Conservation (phyloP, 1,139 yeast genomes). For the Saccharomycopsis hybrid region DNA sequence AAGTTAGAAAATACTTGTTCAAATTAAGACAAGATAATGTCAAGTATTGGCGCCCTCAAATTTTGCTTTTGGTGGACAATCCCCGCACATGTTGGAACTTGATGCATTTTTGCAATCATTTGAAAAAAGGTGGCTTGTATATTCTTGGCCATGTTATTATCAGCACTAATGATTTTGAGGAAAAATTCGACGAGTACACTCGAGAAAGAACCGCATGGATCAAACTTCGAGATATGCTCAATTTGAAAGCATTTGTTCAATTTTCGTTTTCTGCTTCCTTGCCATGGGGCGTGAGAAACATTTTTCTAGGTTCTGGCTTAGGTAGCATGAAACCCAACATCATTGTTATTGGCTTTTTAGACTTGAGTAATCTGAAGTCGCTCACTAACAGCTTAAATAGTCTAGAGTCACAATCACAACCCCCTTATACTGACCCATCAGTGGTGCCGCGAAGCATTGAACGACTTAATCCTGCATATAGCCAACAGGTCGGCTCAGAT, state of each 20-base stretch:
- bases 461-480: slow-evolving; percentile 21
- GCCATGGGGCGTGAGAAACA: slow-evolving; percentile 95
- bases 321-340: slow-evolving; percentile 98
- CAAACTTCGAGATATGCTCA: slow-evolving; percentile 66
- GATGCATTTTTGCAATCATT: slow-evolving; percentile 87
- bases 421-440: slow-evolving; percentile 9
- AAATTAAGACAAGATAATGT: slow-evolving; percentile 85
- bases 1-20: slow-evolving; percentile 82
- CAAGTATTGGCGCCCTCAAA: slow-evolving; percentile 91
- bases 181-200: slow-evolving; percentile 58
- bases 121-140: slow-evolving; percentile 91
- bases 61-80: slow-evolving; percentile 76
- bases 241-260: slow-evolving; percentile 89
- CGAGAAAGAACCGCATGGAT: slow-evolving; percentile 79
- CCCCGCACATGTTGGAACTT: slow-evolving; percentile 89
- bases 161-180: slow-evolving; percentile 41
- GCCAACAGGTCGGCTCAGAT: slow-evolving; percentile 27
- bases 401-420: slow-evolving; percentile 5
- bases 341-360: slow-evolving; percentile 84
- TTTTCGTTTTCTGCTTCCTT: slow-evolving; percentile 81
- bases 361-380: slow-evolving; percentile 31
- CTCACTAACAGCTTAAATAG: slow-evolving; percentile 5
- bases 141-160: slow-evolving; percentile 87
- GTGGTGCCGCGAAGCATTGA: slow-evolving; percentile 16
- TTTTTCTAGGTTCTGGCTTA: slow-evolving; percentile 83